These are phyloP conservation scores for Naganishia antarctica DNA, from an alignment of 768 basidiomycete species.

Conservation along the genomic window DNA sequence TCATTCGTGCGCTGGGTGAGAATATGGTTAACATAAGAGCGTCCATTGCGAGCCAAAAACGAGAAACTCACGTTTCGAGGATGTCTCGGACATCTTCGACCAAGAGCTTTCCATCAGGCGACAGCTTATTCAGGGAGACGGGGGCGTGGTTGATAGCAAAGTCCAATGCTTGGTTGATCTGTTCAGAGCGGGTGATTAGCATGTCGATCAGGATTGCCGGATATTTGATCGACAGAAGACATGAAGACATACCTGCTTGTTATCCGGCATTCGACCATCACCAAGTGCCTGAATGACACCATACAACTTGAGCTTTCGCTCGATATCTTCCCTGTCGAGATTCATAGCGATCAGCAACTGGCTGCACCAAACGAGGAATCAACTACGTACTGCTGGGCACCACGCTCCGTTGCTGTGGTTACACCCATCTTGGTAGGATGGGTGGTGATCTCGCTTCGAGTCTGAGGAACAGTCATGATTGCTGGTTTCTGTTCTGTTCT, in stretches of 20 bases:
- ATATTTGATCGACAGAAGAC: too few species aligned
- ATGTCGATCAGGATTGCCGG: too few species aligned
- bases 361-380: constrained; percentile 61
- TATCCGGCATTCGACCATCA: constrained; percentile 70
- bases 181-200: constrained; percentile 41
- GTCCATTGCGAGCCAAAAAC: too few species aligned
- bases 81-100: constrained; percentile 56
- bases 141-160: constrained; percentile 63
- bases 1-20: constrained; percentile 50
- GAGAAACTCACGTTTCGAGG: constrained; percentile 27
- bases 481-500: constrained; percentile 4
- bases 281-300: constrained; percentile 77
- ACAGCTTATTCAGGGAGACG: constrained; percentile 63
- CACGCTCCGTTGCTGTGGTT: constrained; percentile 62
- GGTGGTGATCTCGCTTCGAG: constrained; percentile 36
- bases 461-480: constrained; percentile 10
- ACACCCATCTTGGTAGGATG: constrained; percentile 56
- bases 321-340: constrained; percentile 55
- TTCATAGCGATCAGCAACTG: constrained; percentile 52
- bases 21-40: not conserved
- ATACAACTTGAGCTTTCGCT: constrained; percentile 78
- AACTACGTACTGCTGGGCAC: constrained; percentile 58
- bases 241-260: constrained; percentile 46
- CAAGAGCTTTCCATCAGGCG: constrained; percentile 69
- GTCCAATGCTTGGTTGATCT: constrained; percentile 67